Evolutionary conservation across 2,329 filamentous ascomycete genomes (phyloP).

Genomic region (Daldinia sp.): DNA sequence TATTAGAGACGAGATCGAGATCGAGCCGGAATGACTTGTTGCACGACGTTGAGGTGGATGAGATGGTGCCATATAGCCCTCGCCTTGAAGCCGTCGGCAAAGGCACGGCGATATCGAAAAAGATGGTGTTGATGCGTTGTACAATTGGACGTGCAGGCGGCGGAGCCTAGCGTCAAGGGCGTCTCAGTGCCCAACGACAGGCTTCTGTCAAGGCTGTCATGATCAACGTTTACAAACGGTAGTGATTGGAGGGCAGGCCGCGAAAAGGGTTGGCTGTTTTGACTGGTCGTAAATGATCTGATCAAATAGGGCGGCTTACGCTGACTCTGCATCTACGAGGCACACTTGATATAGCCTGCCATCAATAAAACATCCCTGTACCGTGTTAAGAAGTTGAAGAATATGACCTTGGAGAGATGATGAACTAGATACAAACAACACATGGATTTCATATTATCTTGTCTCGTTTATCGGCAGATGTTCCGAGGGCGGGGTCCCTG

Average conservation of each 20-base stretch:
- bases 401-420: conserved; percentile 10
- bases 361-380: conserved; percentile 24
- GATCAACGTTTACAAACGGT: conserved; percentile 39
- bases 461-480: conserved; percentile 37
- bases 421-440: too few species aligned
- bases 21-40: conserved; percentile 34
- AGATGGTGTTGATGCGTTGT: conserved; percentile 59
- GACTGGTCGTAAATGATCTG: conserved; percentile 42
- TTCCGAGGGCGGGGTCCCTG: conserved; percentile 35
- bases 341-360: conserved; percentile 28
- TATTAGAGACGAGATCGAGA: conserved; percentile 38
- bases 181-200: conserved; percentile 60
- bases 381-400: conserved; percentile 16
- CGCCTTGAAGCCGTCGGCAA: conserved; percentile 40
- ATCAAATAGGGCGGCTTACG: conserved; percentile 40
- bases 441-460: conserved; percentile 7
- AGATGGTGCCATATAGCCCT: conserved; percentile 41
- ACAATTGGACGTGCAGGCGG: conserved; percentile 48
- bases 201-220: conserved; percentile 48
- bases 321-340: conserved; percentile 37
- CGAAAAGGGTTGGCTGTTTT: conserved; percentile 40
- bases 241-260: conserved; percentile 44
- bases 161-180: conserved; percentile 54
- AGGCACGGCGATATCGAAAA: conserved; percentile 35
- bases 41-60: conserved; percentile 36